Conservation (phyloP, 2,329 filamentous ascomycete genomes). For the Cryphonectria nitschkei region DNA sequence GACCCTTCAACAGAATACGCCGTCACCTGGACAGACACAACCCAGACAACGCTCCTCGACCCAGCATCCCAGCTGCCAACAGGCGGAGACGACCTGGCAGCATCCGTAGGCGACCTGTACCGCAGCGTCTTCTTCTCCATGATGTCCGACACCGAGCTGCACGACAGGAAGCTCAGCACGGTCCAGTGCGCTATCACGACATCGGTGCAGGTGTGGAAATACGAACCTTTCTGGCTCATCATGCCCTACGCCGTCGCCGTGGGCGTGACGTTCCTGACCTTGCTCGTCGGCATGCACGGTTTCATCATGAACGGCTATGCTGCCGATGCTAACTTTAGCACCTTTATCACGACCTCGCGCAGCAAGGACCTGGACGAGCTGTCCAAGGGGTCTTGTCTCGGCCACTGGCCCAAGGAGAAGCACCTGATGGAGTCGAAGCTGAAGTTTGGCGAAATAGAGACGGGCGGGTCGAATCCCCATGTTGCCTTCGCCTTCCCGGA, state of each 20-base stretch:
- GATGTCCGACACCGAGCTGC: slow-evolving; percentile 23
- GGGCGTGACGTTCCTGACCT: slow-evolving; percentile 17
- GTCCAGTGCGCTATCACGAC: slow-evolving; percentile 15
- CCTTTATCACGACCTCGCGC: slow-evolving; percentile 25
- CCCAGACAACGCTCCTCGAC: slow-evolving; percentile 24
- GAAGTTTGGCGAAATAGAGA: slow-evolving; percentile 26
- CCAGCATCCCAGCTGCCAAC: slow-evolving; percentile 16
- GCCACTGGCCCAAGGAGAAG: slow-evolving; percentile 27
- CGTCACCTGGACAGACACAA: slow-evolving; percentile 12
- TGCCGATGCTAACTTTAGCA: slow-evolving; percentile 25
- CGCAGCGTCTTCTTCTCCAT: slow-evolving; percentile 28
- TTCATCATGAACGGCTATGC: slow-evolving; percentile 27
- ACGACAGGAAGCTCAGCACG: slow-evolving; percentile 15
- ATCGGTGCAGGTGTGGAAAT: slow-evolving; percentile 28
- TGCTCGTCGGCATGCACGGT: slow-evolving; percentile 24
- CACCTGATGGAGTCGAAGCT: slow-evolving; percentile 22
- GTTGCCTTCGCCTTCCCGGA: slow-evolving; percentile 22
- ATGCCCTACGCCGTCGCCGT: slow-evolving; percentile 28
- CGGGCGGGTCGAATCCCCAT: slow-evolving; percentile 7
- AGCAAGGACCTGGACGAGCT: slow-evolving; percentile 26
- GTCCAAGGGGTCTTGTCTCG: slow-evolving; percentile 20
- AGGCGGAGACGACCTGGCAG: slow-evolving; percentile 18
- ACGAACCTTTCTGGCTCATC: slow-evolving; percentile 28
- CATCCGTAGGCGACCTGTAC: slow-evolving; percentile 18
- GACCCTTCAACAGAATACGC: slow-evolving; percentile 19